These are phyloP conservation scores for Beta macrorhiza DNA, from an alignment of 179 eudicot species.

Conservation along the genomic window DNA sequence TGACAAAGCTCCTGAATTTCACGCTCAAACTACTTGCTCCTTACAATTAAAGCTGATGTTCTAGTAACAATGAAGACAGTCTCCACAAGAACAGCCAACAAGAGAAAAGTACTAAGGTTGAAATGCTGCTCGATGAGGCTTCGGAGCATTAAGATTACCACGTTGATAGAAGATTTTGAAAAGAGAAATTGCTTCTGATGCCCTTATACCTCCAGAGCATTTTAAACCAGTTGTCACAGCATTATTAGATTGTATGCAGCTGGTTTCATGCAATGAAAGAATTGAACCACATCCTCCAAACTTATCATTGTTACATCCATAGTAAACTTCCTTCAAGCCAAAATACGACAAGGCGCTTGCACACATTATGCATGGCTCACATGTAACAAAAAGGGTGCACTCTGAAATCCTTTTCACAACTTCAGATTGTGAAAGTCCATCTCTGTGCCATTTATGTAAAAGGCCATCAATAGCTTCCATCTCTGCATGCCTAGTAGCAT, in stretches of 20 bases:
- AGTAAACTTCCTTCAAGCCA: slow-evolving; percentile 75
- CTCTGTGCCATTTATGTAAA: slow-evolving; percentile 57
- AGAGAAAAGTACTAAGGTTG: slow-evolving; percentile 17
- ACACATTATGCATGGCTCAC: slow-evolving; percentile 97
- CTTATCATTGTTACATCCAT: slow-evolving; percentile 83
- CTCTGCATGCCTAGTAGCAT: slow-evolving; percentile 84
- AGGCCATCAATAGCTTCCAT: slow-evolving; percentile 52
- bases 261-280: slow-evolving; percentile 57
- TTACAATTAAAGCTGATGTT: neutral
- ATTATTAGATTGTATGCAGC: slow-evolving; percentile 26
- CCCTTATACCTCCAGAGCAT: slow-evolving; percentile 80
- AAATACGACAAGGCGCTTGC: slow-evolving; percentile 71
- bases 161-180: slow-evolving; percentile 72
- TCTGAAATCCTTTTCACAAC: slow-evolving; percentile 51
- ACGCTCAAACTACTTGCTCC: neutral
- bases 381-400: slow-evolving; percentile 78
- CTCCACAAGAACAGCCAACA: neutral
- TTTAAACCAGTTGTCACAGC: slow-evolving; percentile 45
- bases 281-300: slow-evolving; percentile 95
- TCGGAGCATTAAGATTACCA: slow-evolving; percentile 82
- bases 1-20: neutral
- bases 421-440: slow-evolving; percentile 50
- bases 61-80: slow-evolving; percentile 8
- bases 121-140: slow-evolving; percentile 55
- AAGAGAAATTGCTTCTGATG: slow-evolving; percentile 67